Conservation (phyloP, 73 alveolate genomes). For the Symbiodinium pilosum region DNA sequence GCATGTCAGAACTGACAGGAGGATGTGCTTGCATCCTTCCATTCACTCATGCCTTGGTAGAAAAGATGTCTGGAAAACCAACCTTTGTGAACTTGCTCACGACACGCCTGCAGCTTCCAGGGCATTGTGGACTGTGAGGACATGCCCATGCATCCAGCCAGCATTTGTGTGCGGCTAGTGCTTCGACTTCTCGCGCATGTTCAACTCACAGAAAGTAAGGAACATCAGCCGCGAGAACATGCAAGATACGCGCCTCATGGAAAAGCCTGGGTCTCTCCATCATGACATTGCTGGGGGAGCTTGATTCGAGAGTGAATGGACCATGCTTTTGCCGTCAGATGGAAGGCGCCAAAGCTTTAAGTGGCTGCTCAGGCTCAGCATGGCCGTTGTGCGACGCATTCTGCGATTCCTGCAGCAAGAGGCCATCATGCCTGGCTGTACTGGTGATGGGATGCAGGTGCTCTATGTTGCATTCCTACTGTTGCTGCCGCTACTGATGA, state of each 20-base stretch:
- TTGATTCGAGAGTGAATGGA: not conserved
- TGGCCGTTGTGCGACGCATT: slow-evolving; percentile 97
- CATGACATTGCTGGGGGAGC: not conserved
- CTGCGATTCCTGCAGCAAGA: slow-evolving; percentile 98
- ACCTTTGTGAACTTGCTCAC: no score
- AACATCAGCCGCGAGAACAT: slow-evolving; percentile 98
- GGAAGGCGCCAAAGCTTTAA: no score
- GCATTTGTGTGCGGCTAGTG: no score
- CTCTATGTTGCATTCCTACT: no score
- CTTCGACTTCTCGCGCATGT: no score
- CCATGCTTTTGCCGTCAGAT: no score
- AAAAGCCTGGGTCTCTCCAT: slow-evolving; percentile 12
- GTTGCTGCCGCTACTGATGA: no score
- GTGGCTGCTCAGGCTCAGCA: slow-evolving; percentile 96
- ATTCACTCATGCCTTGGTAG: no score
- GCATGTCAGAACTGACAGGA: not conserved
- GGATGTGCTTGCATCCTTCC: not conserved
- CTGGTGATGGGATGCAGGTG: no score
- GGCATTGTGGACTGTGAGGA: slow-evolving; percentile 99
- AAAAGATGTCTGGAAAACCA: no score
- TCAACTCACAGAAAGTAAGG: no score
- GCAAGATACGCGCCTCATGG: slow-evolving; percentile 96
- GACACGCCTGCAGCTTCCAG: not conserved
- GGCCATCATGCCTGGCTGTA: no score
- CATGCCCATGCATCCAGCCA: slow-evolving; percentile 96